Percentiles rank a stretch among this genome's conserved stretches.
Evolutionary conservation across 805 yeast species (phyloP).

Genomic region (Spathaspora sp.): DNA sequence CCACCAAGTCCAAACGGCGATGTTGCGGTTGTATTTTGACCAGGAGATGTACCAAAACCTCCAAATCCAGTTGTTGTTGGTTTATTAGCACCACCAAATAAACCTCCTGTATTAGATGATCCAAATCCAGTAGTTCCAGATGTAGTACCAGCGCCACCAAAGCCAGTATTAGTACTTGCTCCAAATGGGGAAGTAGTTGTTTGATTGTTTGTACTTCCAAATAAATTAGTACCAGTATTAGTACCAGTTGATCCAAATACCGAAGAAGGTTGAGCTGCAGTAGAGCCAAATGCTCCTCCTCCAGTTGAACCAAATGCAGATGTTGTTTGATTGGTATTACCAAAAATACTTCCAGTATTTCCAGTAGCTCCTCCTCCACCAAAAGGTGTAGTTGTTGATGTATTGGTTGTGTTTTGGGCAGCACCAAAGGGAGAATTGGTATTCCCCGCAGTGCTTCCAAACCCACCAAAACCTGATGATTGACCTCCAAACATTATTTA

Average conservation of each 20-base stretch:
- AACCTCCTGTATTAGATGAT: conserved; percentile 17
- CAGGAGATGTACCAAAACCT: conserved; percentile 9
- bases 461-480: conserved; percentile 53
- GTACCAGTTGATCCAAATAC: conserved; percentile 10
- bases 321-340: conserved; percentile 1
- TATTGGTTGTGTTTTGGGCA: conserved; percentile 12
- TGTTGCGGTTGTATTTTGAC: conserved; percentile 21
- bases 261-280: not conserved
- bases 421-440: conserved; percentile 35
- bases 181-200: conserved; percentile 24
- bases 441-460: conserved; percentile 21
- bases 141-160: conserved; percentile 20
- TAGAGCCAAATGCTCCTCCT: conserved; percentile 24
- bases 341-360: conserved; percentile 14
- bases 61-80: conserved; percentile 18
- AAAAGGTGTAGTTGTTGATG: conserved; percentile 23
- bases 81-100: conserved; percentile 22
- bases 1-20: conserved; percentile 14
- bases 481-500: conserved; percentile 46
- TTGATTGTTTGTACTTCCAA: conserved; percentile 15
- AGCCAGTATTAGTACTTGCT: conserved; percentile 30
- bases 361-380: conserved; percentile 11
- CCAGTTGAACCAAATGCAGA: conserved; percentile 8
- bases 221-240: conserved; percentile 20
- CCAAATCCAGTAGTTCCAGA: conserved; percentile 15